Base-by-base conservation (phyloP, 176 grass and related monocot genomes). In the Otatea glauca region DNA sequence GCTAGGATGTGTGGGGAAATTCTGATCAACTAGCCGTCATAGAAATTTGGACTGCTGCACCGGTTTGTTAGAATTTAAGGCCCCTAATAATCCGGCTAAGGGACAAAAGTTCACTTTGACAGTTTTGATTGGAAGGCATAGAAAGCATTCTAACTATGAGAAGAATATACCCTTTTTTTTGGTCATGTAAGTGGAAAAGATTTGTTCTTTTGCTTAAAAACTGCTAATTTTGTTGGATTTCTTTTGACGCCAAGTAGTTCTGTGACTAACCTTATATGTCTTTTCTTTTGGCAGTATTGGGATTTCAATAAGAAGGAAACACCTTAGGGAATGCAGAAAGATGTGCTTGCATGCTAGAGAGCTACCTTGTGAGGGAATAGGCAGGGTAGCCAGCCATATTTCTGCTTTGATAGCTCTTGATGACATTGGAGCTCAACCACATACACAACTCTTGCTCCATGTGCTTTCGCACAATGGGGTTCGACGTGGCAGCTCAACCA, bases 281-380 rank as follows among this genome's bases (percentile, higher is more conserved):
- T 53, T 63, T 15, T 34, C 38, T 20, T 23, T 15, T 29, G 62
- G 21, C 81, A 91, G 89, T 0, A 76, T 20, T 43, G 9, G 0
- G 38, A 17, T 65, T 47, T 85, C 53, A 27, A 77, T 68, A 79
- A 62, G 45, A 82, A 96, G 90, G 86, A 83, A 73, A 79, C 91
- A 76, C 68, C 75, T 84, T 86, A 94, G 93, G 97, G 97, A 99
- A 99, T 99, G 97, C 97, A 87, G 97, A 96, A 88, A 99, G 93
- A 99, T 99, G 93, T 99, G 97, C 88, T 99, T 99, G 90, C 88
- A 94, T 84, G 90, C 51, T 75, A 94, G 82, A 88, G 88, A 89
- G 87, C 89, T 89, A 84, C 88, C 92, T 66, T 92, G 77, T 78
- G 81, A 96, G 88, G 74, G 84, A 39, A n/a, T 76, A 3, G 85